Evolutionary conservation across 2,329 filamentous ascomycete species (phyloP), one percentile per base, ranked within the genome.

Genomic region (Fusarium sp.): DNA sequence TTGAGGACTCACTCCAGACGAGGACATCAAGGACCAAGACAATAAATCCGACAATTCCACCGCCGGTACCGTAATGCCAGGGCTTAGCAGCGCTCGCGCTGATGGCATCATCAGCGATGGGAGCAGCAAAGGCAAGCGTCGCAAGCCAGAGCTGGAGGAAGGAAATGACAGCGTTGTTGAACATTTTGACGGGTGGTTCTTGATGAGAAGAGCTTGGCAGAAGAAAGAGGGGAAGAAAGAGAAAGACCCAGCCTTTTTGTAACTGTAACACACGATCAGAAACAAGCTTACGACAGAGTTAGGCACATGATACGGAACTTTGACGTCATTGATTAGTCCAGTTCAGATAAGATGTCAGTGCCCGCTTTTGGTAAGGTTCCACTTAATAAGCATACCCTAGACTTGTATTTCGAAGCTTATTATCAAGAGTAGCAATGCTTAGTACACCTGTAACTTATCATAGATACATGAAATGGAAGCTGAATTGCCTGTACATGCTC

Each of bases 21-120:
- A 90, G 84, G 41, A 91, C 85, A 69, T 91, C 88, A 10, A 91
- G 80, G 16, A 90, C 78, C 27, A 91, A 77, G 6, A 90, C 81
- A 57, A 90, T 85, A 72, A 90, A 86, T 3, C 88, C 88, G 9
- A 89, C 49, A 37, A 90, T 83, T 3, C 89, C 88, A 18, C 89
- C 89, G 27, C 88, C 87, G 3, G 86, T 86, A 42, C 88, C 88
- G 49, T 87, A 89, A 59, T 88, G 84, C 85, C 85, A 88, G 12
- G 84, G 78, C 69, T 85, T 81, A 32, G 77, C 78, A 45, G 69
- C 75, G 21, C 77, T 79, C 10, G 80, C 77, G 16, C 77, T 78
- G 34, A 83, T 61, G 10, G 30, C 49, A 2, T 73, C 67, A 34
- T 57, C 49, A 13, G 68, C 68, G 11, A 74, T 45, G 50, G 84